A percentile compares a stretch with the other conserved stretches of the same genome.
Conservation (phyloP, 1,284 basidiomycete species). For the Athelia sp. region DNA sequence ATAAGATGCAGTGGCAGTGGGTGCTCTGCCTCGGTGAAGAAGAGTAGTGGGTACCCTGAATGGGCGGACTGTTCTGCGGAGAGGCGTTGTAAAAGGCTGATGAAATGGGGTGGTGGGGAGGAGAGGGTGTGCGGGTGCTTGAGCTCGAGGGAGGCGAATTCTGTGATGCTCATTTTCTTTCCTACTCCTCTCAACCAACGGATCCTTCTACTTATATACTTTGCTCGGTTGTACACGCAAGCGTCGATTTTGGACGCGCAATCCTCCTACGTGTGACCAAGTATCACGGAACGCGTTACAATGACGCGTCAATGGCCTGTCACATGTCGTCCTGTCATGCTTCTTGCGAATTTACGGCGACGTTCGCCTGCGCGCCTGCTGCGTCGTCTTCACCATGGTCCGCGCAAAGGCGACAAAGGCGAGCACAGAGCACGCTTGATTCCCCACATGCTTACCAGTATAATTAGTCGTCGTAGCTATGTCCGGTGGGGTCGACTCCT, state of each 20-base stretch:
- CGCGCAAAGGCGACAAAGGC: slow-evolving; percentile 54
- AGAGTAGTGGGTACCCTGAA: slow-evolving; percentile 34
- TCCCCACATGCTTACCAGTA: not conserved
- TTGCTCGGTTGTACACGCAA: too few species aligned
- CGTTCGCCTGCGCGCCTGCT: not conserved
- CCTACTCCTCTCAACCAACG: too few species aligned
- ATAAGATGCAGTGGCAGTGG: slow-evolving; percentile 30
- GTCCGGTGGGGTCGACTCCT: slow-evolving; percentile 97
- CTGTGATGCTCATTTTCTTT: slow-evolving; percentile 32
- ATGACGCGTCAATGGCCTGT: too few species aligned
- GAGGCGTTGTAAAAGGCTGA: slow-evolving; percentile 19
- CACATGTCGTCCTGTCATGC: too few species aligned
- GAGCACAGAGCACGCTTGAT: not conserved
- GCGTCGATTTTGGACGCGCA: too few species aligned
- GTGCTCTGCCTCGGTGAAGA: slow-evolving; percentile 24
- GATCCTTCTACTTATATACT: too few species aligned
- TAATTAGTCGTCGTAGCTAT: slow-evolving; percentile 80
- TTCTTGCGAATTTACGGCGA: not conserved
- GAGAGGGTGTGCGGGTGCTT: slow-evolving; percentile 18
- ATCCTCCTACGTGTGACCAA: too few species aligned
- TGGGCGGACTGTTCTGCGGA: slow-evolving; percentile 29
- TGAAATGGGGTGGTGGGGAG: slow-evolving; percentile 13
- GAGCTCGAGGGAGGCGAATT: slow-evolving; percentile 28
- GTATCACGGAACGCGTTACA: too few species aligned
- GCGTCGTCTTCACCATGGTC: slow-evolving; percentile 10